phyloP scores from a whole-genome alignment of 192 early-diverging fungal species.

The Mortierella alpina region DNA sequence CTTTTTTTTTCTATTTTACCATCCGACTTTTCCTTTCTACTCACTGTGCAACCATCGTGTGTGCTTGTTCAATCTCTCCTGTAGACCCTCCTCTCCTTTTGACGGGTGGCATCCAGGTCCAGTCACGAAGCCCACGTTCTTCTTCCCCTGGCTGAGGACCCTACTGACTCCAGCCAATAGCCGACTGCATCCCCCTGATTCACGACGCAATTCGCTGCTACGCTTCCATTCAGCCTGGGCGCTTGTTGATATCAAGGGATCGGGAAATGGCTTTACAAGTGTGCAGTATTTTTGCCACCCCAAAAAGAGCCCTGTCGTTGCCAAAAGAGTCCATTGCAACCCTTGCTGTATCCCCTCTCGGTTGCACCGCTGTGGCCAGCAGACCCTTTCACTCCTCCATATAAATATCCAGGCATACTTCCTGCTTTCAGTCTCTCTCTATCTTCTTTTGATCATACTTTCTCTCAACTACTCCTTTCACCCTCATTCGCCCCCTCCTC shows the following conservation, averaged over 20 bases:
- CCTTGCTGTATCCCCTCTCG: neutral
- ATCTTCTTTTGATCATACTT: conserved; percentile 9
- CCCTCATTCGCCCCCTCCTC: neutral
- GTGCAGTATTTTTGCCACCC: neutral
- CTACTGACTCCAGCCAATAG: neutral
- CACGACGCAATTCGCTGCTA: neutral
- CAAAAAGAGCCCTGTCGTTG: too few species aligned
- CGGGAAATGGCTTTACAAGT: neutral
- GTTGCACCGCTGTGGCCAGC: neutral
- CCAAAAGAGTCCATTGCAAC: neutral
- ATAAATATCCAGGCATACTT: conserved; percentile 4
- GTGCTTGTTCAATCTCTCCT: neutral
- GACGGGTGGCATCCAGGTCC: too few species aligned
- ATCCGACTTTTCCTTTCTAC: neutral
- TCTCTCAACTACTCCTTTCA: neutral
- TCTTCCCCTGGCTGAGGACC: conserved; percentile 1
- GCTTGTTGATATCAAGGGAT: conserved; percentile 1
- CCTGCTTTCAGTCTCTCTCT: neutral
- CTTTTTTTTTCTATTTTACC: neutral
- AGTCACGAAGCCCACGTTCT: neutral
- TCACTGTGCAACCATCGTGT: neutral
- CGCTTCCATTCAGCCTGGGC: neutral
- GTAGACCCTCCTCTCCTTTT: too few species aligned
- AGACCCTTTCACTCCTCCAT: neutral
- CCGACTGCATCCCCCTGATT: neutral